Evolutionary conservation across 2,329 filamentous ascomycete species (phyloP).

Genomic region (Acrocalymma vagum): DNA sequence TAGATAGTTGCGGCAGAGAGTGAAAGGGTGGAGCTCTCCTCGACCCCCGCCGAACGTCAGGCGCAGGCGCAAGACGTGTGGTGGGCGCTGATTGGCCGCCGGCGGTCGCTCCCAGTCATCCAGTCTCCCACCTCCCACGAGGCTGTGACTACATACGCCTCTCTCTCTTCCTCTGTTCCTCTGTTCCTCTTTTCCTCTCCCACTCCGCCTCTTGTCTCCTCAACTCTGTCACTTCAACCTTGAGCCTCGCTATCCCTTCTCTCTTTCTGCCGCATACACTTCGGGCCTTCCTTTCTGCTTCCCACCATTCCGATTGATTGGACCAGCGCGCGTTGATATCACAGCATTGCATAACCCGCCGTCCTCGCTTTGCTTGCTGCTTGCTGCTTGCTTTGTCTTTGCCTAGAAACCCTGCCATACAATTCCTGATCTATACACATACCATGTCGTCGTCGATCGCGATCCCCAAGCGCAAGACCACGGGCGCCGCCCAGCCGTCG

Average conservation of each 20-base stretch:
- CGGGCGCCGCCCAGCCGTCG: neutral
- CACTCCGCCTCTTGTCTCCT: neutral
- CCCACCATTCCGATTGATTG: too few species aligned
- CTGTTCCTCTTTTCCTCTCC: slow-evolving; percentile 3
- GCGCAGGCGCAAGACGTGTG: slow-evolving; percentile 11
- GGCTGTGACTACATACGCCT: slow-evolving; percentile 17
- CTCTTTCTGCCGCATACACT: too few species aligned
- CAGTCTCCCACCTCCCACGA: slow-evolving; percentile 11
- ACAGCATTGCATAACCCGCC: neutral
- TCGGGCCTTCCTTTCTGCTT: too few species aligned
- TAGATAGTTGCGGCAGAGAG: too few species aligned
- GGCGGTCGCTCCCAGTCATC: neutral
- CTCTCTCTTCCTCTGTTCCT: slow-evolving; percentile 7
- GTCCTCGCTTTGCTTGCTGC: slow-evolving; percentile 5
- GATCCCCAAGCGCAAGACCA: slow-evolving; percentile 65
- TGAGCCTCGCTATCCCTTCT: too few species aligned
- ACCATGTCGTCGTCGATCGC: slow-evolving; percentile 67
- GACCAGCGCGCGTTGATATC: too few species aligned
- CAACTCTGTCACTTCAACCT: slow-evolving; percentile 1
- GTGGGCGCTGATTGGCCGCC: slow-evolving; percentile 5
- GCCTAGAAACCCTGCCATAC: neutral
- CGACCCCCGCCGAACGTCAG: slow-evolving; percentile 16
- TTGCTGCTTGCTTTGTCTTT: neutral
- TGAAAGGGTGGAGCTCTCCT: too few species aligned
- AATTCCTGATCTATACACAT: neutral